phyloP scores from a whole-genome alignment of 2,329 filamentous ascomycete species.

The Sclerotiophoma versabilis region DNA sequence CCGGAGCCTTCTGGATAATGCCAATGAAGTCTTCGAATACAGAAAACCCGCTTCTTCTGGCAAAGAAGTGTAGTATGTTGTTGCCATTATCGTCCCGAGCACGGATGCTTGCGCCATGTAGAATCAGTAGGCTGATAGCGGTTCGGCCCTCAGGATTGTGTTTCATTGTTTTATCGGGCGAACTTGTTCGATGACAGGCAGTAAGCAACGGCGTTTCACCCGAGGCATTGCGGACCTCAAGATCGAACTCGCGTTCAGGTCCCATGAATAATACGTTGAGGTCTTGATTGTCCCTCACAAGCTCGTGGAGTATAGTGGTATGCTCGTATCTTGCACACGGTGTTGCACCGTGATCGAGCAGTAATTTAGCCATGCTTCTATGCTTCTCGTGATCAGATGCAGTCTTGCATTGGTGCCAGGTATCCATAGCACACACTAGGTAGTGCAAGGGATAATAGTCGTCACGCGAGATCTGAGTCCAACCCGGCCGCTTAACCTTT shows the following conservation, averaged over 20 bases:
- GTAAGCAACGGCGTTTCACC: background rate
- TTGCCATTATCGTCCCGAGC: background rate
- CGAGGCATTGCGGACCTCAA: background rate
- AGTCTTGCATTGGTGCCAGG: background rate
- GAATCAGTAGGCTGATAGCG: background rate
- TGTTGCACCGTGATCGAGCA: background rate
- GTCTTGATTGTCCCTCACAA: background rate
- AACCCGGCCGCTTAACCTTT: background rate
- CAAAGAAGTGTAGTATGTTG: background rate
- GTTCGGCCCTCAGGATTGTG: background rate
- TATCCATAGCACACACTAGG: background rate
- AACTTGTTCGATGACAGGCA: background rate
- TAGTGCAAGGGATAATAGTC: background rate
- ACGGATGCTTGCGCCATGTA: background rate
- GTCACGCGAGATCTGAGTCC: background rate
- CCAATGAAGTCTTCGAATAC: background rate
- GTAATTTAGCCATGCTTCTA: background rate
- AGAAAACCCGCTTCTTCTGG: background rate
- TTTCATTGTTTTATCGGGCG: too few species aligned
- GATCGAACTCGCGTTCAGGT: background rate
- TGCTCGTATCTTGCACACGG: background rate
- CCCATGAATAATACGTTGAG: background rate
- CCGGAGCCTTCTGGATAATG: background rate
- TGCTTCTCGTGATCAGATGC: background rate
- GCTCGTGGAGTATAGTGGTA: background rate